These are phyloP conservation scores for Citrus medica DNA, from an alignment of 345 rosid genomes.

Conservation along the genomic window DNA sequence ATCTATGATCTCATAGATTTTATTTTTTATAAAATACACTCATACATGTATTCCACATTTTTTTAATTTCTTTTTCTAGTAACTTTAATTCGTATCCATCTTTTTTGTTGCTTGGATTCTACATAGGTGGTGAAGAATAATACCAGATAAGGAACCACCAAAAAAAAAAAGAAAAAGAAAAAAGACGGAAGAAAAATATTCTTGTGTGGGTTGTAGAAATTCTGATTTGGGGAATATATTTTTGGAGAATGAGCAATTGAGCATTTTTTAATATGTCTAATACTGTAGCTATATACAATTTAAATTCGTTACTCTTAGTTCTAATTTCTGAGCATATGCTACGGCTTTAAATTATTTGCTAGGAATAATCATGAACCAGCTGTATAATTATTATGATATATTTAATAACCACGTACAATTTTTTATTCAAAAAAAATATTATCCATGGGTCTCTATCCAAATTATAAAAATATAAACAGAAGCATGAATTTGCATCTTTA, in stretches of 20 bases:
- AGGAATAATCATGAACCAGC: not conserved
- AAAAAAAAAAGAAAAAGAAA: not conserved
- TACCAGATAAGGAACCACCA: constrained; percentile 23
- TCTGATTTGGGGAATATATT: constrained; percentile 37
- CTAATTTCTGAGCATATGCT: not conserved
- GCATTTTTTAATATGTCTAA: not conserved
- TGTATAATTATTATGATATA: no score
- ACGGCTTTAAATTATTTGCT: not conserved
- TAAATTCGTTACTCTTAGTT: not conserved
- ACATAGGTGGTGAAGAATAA: constrained; percentile 25
- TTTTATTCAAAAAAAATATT: no score
- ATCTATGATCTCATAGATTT: not conserved
- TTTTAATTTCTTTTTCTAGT: not conserved
- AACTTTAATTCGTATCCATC: constrained; percentile 13
- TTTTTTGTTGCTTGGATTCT: constrained; percentile 25
- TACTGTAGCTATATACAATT: not conserved
- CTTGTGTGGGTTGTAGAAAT: constrained; percentile 24
- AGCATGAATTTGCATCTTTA: not conserved
- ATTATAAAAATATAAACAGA: no score
- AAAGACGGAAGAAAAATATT: not conserved
- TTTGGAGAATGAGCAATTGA: not conserved
- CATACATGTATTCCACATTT: not conserved
- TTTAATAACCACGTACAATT: no score
- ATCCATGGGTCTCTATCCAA: no score
- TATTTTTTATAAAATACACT: not conserved